Conservation (phyloP, 495 filamentous ascomycete species). For the Patellaria atrata region DNA sequence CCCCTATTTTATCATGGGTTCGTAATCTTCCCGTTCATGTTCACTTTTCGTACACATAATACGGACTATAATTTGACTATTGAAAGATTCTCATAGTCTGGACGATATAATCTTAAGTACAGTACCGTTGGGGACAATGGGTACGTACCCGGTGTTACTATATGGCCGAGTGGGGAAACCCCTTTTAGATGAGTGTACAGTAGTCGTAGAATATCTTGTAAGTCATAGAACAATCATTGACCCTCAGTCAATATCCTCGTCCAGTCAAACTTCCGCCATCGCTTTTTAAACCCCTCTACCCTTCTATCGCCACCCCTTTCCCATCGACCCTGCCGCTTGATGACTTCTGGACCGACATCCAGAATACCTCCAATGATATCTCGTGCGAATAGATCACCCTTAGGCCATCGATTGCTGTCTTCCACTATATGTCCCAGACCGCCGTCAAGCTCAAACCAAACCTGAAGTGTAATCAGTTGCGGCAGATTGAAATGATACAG, state of each 20-base stretch:
- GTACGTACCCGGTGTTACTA: no score
- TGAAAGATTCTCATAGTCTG: no score
- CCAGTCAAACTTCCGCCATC: conserved; percentile 94
- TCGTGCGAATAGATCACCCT: conserved; percentile 82
- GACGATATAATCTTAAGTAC: no score
- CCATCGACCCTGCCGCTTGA: conserved; percentile 89
- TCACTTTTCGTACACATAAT: no score
- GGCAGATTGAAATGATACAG: background rate
- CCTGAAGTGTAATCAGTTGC: conserved; percentile 26
- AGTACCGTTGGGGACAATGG: no score
- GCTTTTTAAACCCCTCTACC: conserved; percentile 63
- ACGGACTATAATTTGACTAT: no score
- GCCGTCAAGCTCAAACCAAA: conserved; percentile 88
- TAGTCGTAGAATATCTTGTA: no score
- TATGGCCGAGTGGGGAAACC: no score
- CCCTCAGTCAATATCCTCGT: conserved; percentile 60
- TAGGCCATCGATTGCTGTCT: conserved; percentile 75
- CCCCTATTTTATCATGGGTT: no score
- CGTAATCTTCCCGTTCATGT: no score
- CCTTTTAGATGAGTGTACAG: no score
- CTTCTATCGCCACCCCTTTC: conserved; percentile 56
- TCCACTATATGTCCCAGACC: conserved; percentile 89
- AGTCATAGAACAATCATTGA: no score
- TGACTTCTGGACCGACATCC: conserved; percentile 64
- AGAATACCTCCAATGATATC: conserved; percentile 92